Percentiles rank a stretch among this genome's conserved stretches.
These are phyloP conservation scores for Podospora australis DNA, from an alignment of 495 filamentous ascomycete genomes.

Conservation along the genomic window DNA sequence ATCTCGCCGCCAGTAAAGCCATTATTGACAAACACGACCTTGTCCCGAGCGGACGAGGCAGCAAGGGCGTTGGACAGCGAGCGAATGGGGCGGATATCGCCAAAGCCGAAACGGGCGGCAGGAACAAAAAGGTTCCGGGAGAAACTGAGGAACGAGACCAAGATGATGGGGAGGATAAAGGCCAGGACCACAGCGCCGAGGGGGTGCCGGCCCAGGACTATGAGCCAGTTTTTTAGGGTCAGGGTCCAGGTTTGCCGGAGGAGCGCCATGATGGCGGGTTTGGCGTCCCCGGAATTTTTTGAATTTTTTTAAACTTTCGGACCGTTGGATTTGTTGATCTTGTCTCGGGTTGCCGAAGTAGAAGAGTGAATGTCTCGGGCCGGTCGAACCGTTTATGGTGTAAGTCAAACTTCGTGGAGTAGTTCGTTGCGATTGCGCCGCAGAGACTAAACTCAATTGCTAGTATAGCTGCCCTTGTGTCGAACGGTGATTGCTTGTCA, in stretches of 20 bases:
- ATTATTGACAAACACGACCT: slow-evolving; percentile 74
- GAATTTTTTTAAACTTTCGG: too few relatives aligned
- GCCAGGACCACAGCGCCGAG: slow-evolving; percentile 60
- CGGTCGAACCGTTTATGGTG: too few relatives aligned
- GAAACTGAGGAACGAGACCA: slow-evolving; percentile 61
- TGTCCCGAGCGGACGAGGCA: slow-evolving; percentile 47
- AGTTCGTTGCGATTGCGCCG: too few relatives aligned
- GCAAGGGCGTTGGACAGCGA: slow-evolving; percentile 53
- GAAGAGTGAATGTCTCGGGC: too few relatives aligned
- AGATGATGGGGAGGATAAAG: slow-evolving; percentile 63
- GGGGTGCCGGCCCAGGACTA: slow-evolving; percentile 58
- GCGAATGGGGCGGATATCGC: slow-evolving; percentile 46
- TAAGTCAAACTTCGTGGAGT: too few relatives aligned
- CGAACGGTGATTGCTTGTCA: too few relatives aligned
- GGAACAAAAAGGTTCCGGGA: slow-evolving; percentile 64
- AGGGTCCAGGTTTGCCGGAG: slow-evolving; percentile 66
- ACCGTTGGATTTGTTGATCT: too few relatives aligned
- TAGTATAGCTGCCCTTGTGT: too few relatives aligned
- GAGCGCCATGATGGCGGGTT: slow-evolving; percentile 13
- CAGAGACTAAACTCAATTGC: too few relatives aligned
- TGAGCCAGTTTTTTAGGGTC: slow-evolving; percentile 64
- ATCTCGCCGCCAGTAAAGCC: slow-evolving; percentile 65
- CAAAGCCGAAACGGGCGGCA: slow-evolving; percentile 63
- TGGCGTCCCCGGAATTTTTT: too few relatives aligned
- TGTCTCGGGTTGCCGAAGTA: too few relatives aligned